Conservation (phyloP, 1,139 yeast genomes). For the Geotrichum klebahnii region DNA sequence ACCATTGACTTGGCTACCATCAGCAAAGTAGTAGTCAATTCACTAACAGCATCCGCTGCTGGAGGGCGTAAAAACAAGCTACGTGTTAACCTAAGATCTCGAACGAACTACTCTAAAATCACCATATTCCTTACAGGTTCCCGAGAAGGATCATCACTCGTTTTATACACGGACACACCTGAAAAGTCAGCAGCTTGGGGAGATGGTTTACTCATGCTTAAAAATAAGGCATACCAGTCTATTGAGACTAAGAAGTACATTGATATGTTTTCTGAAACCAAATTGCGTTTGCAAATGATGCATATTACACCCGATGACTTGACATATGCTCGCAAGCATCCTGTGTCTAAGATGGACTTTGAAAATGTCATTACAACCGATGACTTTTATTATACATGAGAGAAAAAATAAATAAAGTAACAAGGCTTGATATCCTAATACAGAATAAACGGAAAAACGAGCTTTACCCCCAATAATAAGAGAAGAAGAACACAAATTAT, state of each 20-base stretch:
- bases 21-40: conserved; percentile 30
- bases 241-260: conserved; percentile 59
- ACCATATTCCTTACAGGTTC: conserved; percentile 29
- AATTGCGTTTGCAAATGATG: conserved; percentile 63
- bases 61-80: conserved; percentile 27
- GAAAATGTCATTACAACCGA: conserved; percentile 27
- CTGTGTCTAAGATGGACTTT: conserved; percentile 11
- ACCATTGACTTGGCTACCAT: conserved; percentile 31
- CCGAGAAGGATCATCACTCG: conserved; percentile 39
- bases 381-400: conserved; percentile 31
- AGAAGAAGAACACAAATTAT: too few species aligned
- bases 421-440: too few species aligned
- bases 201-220: conserved; percentile 69
- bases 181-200: conserved; percentile 72
- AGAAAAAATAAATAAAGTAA: too few species aligned
- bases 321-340: conserved; percentile 31
- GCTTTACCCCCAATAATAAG: too few species aligned
- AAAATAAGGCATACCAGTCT: conserved; percentile 46
- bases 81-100: conserved; percentile 30
- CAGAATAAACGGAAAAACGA: too few species aligned
- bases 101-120: conserved; percentile 33
- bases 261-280: conserved; percentile 52
- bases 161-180: conserved; percentile 66
- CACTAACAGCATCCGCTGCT: conserved; percentile 25
- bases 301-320: conserved; percentile 45